phyloP scores from a whole-genome alignment of 2,329 filamentous ascomycete species.

The Fusarium subtropicale region DNA sequence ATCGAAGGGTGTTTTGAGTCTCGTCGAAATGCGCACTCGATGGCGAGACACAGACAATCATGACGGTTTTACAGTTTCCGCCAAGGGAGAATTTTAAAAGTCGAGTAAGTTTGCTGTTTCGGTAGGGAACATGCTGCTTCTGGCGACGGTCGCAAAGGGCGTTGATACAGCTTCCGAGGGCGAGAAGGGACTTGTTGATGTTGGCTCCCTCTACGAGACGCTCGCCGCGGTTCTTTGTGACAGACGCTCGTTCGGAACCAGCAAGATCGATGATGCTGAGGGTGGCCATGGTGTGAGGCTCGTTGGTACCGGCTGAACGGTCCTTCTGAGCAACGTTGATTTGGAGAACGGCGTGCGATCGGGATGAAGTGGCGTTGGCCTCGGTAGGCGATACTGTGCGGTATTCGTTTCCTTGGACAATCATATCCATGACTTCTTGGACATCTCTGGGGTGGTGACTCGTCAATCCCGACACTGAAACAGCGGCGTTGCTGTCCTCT shows the following conservation, averaged over 20 bases:
- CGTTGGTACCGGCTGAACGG: constrained; percentile 89
- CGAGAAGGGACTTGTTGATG: constrained; percentile 98
- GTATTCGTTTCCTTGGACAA: constrained; percentile 92
- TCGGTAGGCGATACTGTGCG: constrained; percentile 96
- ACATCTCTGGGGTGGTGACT: constrained; percentile 93
- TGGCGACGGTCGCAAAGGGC: constrained; percentile 94
- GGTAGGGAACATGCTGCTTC: constrained; percentile 93
- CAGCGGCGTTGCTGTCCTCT: constrained; percentile 92
- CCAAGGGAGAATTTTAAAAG: constrained; percentile 96
- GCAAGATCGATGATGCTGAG: constrained; percentile 98
- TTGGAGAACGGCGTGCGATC: constrained; percentile 96
- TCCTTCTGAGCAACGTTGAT: constrained; percentile 97
- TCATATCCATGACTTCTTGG: constrained; percentile 99
- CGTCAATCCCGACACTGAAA: constrained; percentile 89
- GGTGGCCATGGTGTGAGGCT: constrained; percentile 98
- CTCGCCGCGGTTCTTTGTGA: constrained; percentile 95
- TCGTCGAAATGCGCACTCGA: constrained; percentile 98
- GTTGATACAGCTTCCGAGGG: constrained; percentile 97
- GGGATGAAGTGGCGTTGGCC: constrained; percentile 96
- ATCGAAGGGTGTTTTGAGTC: constrained; percentile 96
- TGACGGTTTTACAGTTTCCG: constrained; percentile 98
- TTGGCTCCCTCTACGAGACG: constrained; percentile 93
- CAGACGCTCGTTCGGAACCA: constrained; percentile 93
- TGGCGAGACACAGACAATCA: constrained; percentile 98
- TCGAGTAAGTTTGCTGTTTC: constrained; percentile 96